Base-by-base conservation (phyloP, 345 rosid species). In the Hibiscus trionum region DNA sequence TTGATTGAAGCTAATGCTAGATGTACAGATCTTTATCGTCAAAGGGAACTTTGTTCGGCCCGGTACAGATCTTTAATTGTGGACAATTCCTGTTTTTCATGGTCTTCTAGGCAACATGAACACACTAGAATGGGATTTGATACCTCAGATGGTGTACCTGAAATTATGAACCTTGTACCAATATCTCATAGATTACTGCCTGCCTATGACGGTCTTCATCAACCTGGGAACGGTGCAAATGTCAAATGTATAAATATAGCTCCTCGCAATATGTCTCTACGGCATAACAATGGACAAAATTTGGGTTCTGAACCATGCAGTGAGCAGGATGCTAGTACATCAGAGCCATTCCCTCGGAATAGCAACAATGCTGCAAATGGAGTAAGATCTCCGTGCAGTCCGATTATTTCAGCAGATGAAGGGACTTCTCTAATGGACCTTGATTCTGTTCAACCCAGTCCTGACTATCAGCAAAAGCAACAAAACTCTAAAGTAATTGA, bases 241-340 rank as follows among this genome's bases (percentile, higher is more conserved):
- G 59, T 71, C 50, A 82, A 72, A 47, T 27, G 52, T 26, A 19
- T 37, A 61, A 79, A 58, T 61, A 69, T 57, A 46, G 79, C 55
- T 78, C 80, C 80, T 8, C 66, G 46, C 15, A 70, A 63, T 76
- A 12, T 63, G 21, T 77, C 80, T 69, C 63, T 69, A 77, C 81
- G 69, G 61, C 85, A 62, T 71, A 76, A 52, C 8, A 81, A 82
- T 76, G 88, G 88, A 53, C 85, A 76, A 76, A 80, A 75, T 77
- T 62, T 88, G 87, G 88, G 88, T n/a, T 82, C 89, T 72, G 93
- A 88, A 74, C 90, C 79, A 58, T 86, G 91, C 82, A 92, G 96
- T 84, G 97, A 90, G 73, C 97, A 83, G 19, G 99, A 86, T 87
- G 91, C 83, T 75, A 90, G 97, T 82, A 86, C 89, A 29, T 94